Base-by-base conservation (phyloP, 805 yeast species). In the Suhomyces sp. region DNA sequence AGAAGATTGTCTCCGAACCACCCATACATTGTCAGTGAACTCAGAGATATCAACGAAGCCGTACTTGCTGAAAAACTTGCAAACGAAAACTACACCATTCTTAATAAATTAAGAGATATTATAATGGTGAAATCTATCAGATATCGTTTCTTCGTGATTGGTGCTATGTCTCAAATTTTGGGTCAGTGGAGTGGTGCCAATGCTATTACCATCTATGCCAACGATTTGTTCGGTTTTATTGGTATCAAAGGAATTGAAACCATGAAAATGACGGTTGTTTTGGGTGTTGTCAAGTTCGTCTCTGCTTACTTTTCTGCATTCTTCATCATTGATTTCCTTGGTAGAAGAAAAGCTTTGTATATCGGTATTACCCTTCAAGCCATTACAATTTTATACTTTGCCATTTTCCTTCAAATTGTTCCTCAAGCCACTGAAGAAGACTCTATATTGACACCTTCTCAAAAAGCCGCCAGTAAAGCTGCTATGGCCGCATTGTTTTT, bases 101-200 rank as follows among this genome's bases (percentile, higher is more conserved):
- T 33, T 26, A 60, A 67, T n/a, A 54, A 61, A 44, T 44, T 61
- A 46, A 72, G 65, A 55, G 79, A 75, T 41, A 62, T 78, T 27
- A 51, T 76, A 36, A 26, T 60, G 6, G 71, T 69, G 36, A 69
- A 63, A 50, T 75, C 82, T 5, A 68, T 78, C 51, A 65, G 78
- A 51, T 77, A 78, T 65, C 71, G 85, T 65, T 70, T 71, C 54
- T 70, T 82, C 46, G 57, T 67, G 6, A 56, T 81, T 38, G 77
- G 81, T 44, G 52, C 44, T n/a, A 54, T 64, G 51, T 70, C 77
- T 29, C 86, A 81, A 63, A 41, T 81, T 12, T 68, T 82, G 40
- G 79, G 79, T 36, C 85, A 82, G 66, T 82, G 85, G 85, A 75
- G 82, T n/a, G 84, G 85, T 49, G 81, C 85, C 6, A 77, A 76